Conservation (phyloP, 306 rosid genomes). For the Prunus kanzakura region DNA sequence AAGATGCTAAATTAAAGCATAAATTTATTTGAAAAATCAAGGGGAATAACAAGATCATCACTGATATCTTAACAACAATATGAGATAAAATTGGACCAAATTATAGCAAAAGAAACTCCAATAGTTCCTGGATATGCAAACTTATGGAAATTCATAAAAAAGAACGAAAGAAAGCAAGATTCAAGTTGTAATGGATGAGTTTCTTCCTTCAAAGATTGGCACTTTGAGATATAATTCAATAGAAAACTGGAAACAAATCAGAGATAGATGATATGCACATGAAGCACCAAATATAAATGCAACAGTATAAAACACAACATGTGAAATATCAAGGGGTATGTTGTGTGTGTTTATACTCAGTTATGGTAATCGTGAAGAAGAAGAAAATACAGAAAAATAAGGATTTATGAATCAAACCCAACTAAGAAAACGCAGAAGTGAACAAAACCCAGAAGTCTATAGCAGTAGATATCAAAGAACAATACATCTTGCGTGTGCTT, state of each 20-base stretch:
- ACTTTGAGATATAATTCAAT: conserved; percentile 3
- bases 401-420: conserved; percentile 1
- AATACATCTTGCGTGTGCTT: conserved; percentile 3
- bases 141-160: not conserved
- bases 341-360: not conserved
- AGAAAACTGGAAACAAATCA: conserved; percentile 10
- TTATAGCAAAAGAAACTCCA: not conserved
- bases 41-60: not conserved
- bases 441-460: not conserved
- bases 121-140: conserved; percentile 8
- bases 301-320: conserved; percentile 13
- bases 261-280: not conserved
- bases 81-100: not conserved
- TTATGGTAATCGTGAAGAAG: not conserved
- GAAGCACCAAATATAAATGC: conserved; percentile 1
- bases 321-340: not conserved
- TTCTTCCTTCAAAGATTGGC: not conserved
- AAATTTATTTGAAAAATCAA: not conserved
- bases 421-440: conserved; percentile 8
- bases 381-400: not conserved
- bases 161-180: not conserved
- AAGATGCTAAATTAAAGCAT: conserved; percentile 22
- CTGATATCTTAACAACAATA: not conserved
- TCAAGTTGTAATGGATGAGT: conserved; percentile 1
- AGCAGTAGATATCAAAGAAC: not conserved